Conservation (phyloP, 768 basidiomycete genomes). For the Rhizopogon rudus region DNA sequence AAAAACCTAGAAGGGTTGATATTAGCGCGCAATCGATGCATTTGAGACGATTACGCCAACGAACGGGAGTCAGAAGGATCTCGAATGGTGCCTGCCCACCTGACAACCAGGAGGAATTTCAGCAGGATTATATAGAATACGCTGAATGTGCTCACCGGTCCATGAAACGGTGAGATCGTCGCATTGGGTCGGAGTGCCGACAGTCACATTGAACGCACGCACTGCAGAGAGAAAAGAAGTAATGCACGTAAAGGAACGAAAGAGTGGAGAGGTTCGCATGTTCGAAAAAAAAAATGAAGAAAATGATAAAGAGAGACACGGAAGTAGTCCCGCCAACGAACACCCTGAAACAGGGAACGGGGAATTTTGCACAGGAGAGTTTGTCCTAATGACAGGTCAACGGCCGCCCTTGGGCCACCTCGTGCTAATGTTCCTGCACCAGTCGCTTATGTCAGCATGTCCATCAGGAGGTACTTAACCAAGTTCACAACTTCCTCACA, state of each 20-base stretch:
- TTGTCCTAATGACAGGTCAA: not conserved
- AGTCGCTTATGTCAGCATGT: slow-evolving; percentile 5
- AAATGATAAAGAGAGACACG: slow-evolving; percentile 6
- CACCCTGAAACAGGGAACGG: slow-evolving; percentile 3
- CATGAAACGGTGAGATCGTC: slow-evolving; percentile 57
- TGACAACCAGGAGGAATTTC: slow-evolving; percentile 17
- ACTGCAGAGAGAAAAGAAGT: slow-evolving; percentile 16
- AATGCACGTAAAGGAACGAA: slow-evolving; percentile 15
- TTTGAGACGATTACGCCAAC: slow-evolving; percentile 6
- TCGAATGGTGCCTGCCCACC: slow-evolving; percentile 55
- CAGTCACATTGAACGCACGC: slow-evolving; percentile 41
- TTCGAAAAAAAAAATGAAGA: slow-evolving; percentile 15
- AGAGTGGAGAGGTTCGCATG: slow-evolving; percentile 23
- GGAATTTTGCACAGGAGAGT: slow-evolving; percentile 4
- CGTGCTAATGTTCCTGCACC: not conserved
- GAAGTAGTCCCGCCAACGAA: slow-evolving; percentile 5
- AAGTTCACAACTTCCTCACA: not conserved
- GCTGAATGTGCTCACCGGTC: slow-evolving; percentile 42
- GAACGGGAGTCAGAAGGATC: slow-evolving; percentile 46
- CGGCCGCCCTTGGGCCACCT: not conserved
- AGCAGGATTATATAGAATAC: slow-evolving; percentile 2
- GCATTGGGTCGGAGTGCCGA: slow-evolving; percentile 53
- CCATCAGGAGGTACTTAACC: not conserved
- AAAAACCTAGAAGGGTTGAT: slow-evolving; percentile 38
- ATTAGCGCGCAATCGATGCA: slow-evolving; percentile 2